Percentiles rank a stretch among this genome's conserved stretches.
phyloP scores from a whole-genome alignment of 108 stramenopile genomes.

The Pseudonitzschia delicatissima region DNA sequence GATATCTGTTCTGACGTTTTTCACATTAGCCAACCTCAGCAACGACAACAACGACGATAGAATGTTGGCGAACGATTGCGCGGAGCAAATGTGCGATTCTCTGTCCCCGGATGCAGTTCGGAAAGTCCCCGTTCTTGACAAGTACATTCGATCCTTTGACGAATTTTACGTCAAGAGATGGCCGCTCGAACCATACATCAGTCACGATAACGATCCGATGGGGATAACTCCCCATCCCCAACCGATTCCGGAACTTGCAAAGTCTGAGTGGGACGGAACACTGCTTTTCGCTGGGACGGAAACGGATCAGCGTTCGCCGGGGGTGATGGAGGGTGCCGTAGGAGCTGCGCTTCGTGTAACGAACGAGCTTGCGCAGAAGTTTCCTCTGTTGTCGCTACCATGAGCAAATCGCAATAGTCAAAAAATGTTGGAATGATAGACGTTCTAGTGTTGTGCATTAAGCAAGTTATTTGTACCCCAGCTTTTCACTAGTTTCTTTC shows the following conservation, averaged over 20 bases:
- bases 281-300: conserved; percentile 62
- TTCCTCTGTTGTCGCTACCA: neutral
- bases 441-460: neutral
- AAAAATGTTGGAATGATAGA: no score
- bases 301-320: conserved; percentile 48
- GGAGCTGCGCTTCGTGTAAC: conserved; percentile 43
- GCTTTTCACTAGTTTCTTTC: conserved; percentile 12
- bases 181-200: conserved; percentile 48
- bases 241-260: conserved; percentile 33
- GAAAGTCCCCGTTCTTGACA: neutral
- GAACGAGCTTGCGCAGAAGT: conserved; percentile 14
- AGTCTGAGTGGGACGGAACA: conserved; percentile 43
- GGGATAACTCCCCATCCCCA: conserved; percentile 48
- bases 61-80: conserved; percentile 31
- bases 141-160: conserved; percentile 13
- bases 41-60: conserved; percentile 24
- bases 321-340: conserved; percentile 70
- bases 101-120: conserved; percentile 10
- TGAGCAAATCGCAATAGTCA: no score
- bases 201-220: conserved; percentile 35
- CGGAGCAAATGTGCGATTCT: conserved; percentile 29
- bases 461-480: conserved; percentile 18
- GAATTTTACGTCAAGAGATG: conserved; percentile 35
- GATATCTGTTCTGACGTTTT: conserved; percentile 38
- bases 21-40: conserved; percentile 28